Conservation (phyloP, 2,329 filamentous ascomycete species). For the Lecanosticta acicola region DNA sequence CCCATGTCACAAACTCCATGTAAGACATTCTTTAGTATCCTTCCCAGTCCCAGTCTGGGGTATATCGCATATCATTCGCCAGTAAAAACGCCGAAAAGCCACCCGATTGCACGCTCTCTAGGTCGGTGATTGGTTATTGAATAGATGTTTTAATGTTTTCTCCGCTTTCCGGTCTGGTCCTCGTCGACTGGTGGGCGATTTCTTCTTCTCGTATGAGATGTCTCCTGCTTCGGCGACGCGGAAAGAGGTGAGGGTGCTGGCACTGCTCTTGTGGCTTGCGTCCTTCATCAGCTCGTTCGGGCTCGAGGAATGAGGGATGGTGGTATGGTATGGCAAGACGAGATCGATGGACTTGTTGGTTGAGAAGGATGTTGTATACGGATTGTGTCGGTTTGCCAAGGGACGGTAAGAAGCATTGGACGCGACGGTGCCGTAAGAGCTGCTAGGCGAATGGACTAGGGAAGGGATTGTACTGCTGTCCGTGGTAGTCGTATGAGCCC, state of each 20-base stretch:
- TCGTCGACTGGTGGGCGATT: neutral
- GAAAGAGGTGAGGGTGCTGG: conserved; percentile 29
- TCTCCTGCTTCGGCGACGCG: conserved; percentile 27
- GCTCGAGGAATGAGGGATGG: conserved; percentile 19
- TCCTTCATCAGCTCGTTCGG: conserved; percentile 19
- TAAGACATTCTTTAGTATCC: neutral
- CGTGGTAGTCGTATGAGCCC: conserved; percentile 10
- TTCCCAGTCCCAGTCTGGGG: neutral
- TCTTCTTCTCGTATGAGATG: conserved; percentile 22
- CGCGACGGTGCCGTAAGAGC: conserved; percentile 37
- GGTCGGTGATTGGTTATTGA: neutral
- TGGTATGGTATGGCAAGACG: conserved; percentile 40
- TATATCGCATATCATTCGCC: neutral
- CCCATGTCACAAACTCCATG: neutral
- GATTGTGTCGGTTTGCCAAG: conserved; percentile 37
- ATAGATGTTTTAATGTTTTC: neutral
- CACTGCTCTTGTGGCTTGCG: conserved; percentile 30
- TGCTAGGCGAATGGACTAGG: conserved; percentile 43
- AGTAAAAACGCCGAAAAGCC: no score
- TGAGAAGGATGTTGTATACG: conserved; percentile 37
- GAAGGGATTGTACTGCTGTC: conserved; percentile 38
- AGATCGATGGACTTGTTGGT: conserved; percentile 36
- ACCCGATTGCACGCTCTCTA: neutral
- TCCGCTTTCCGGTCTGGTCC: neutral
- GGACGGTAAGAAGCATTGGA: conserved; percentile 41